Percentiles rank a stretch among this genome's conserved stretches.
Evolutionary conservation across 345 rosid species (phyloP).

Genomic region (Aquilaria sinensis): DNA sequence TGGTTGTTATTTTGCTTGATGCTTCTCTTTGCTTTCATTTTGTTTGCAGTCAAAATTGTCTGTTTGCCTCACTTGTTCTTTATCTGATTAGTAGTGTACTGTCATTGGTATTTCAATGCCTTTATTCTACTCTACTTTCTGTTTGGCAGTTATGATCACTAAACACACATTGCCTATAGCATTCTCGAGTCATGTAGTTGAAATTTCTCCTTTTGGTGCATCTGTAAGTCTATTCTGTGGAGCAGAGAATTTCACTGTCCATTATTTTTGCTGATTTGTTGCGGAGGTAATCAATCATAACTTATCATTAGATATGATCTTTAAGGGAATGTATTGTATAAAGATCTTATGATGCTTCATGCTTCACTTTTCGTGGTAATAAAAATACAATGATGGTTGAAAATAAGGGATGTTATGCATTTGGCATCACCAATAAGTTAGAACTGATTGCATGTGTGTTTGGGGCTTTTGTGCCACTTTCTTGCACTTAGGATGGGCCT

Average conservation of each 20-base stretch:
- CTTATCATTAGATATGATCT: too few species aligned
- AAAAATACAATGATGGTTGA: neutral
- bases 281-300: too few species aligned
- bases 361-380: neutral
- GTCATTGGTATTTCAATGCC: neutral
- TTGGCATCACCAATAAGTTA: neutral
- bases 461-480: neutral
- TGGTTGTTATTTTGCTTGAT: neutral
- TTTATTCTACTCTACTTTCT: neutral
- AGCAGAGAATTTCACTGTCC: too few species aligned
- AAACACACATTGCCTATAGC: too few species aligned
- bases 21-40: neutral
- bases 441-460: too few species aligned
- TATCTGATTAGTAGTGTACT: neutral
- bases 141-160: too few species aligned
- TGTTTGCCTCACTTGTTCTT: neutral
- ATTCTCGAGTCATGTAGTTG: too few species aligned
- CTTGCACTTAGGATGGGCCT: slow-evolving; percentile 69
- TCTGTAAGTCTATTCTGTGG: too few species aligned
- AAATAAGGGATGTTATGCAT: neutral
- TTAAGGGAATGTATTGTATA: too few species aligned
- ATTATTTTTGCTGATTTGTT: too few species aligned
- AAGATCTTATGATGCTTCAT: too few species aligned
- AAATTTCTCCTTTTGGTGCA: too few species aligned
- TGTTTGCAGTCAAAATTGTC: neutral